Evolutionary conservation across 148 eudicot species (phyloP).

Genomic region (Rhododendron kiyosumense): DNA sequence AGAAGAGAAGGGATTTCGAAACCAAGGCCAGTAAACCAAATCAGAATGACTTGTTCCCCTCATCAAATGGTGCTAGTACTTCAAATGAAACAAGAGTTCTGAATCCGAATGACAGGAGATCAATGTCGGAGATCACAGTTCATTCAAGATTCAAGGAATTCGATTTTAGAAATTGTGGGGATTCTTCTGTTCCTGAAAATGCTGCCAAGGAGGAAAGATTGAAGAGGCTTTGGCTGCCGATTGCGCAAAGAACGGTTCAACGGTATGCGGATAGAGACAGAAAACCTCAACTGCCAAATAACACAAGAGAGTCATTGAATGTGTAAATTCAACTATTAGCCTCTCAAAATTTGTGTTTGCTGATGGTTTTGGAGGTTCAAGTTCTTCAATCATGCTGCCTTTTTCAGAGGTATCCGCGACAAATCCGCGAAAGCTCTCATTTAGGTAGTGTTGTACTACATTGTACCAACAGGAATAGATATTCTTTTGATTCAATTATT

Average conservation of each 20-base stretch:
- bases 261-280: conserved; percentile 69
- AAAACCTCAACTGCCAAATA: conserved; percentile 6
- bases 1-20: conserved; percentile 21
- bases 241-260: conserved; percentile 74
- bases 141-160: conserved; percentile 47
- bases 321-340: conserved; percentile 14
- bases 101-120: conserved; percentile 41
- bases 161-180: conserved; percentile 6
- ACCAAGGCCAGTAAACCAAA: conserved; percentile 27
- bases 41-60: conserved; percentile 11
- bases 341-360: background rate
- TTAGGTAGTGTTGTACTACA: background rate
- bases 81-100: background rate
- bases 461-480: background rate
- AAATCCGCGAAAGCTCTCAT: background rate
- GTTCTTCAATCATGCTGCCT: background rate
- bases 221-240: conserved; percentile 69
- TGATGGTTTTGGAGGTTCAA: background rate
- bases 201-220: conserved; percentile 38
- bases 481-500: background rate
- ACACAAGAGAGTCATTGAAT: conserved; percentile 23
- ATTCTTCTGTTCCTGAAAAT: conserved; percentile 10
- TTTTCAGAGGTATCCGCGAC: background rate
- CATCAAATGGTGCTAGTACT: conserved; percentile 4
- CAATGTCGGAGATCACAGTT: conserved; percentile 69